phyloP scores from a whole-genome alignment of 2,329 filamentous ascomycete species.

The Aspergillus latus region DNA sequence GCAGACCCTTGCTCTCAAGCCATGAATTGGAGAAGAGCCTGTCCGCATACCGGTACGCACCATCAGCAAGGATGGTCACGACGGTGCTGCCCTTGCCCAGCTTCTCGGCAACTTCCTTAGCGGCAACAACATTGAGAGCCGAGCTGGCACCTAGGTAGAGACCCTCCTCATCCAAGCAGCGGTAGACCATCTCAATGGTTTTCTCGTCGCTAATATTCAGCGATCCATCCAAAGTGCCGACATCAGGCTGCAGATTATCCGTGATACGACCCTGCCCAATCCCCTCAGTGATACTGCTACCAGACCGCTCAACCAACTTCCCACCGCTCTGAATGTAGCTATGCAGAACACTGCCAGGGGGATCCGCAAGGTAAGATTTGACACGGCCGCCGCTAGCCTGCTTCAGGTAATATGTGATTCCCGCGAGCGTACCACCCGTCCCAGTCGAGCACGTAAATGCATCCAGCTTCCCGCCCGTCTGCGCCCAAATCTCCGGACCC shows the following conservation, averaged over 20 bases:
- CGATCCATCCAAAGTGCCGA: constrained; percentile 80
- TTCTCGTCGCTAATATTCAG: constrained; percentile 86
- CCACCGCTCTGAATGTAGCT: constrained; percentile 86
- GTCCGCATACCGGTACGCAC: constrained; percentile 96
- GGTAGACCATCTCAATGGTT: constrained; percentile 96
- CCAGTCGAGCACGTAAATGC: constrained; percentile 96
- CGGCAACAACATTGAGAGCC: constrained; percentile 90
- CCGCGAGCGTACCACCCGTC: constrained; percentile 87
- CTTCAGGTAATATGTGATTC: constrained; percentile 85
- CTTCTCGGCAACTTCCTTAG: constrained; percentile 88
- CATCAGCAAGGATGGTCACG: constrained; percentile 91
- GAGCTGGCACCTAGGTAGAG: constrained; percentile 93
- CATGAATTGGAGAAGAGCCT: constrained; percentile 88
- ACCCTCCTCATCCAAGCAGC: constrained; percentile 92
- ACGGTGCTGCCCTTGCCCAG: constrained; percentile 86
- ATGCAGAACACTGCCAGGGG: constrained; percentile 88
- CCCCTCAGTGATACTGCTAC: constrained; percentile 92
- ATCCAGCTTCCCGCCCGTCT: constrained; percentile 81
- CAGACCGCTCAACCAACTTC: constrained; percentile 74
- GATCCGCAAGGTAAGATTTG: constrained; percentile 87
- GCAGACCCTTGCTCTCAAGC: constrained; percentile 80
- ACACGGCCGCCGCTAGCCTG: constrained; percentile 74
- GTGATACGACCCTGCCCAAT: constrained; percentile 96
- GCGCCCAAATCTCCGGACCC: constrained; percentile 93
- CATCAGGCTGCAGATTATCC: constrained; percentile 86